phyloP scores from a whole-genome alignment of 306 rosid species.

The Cucumis hystrix region DNA sequence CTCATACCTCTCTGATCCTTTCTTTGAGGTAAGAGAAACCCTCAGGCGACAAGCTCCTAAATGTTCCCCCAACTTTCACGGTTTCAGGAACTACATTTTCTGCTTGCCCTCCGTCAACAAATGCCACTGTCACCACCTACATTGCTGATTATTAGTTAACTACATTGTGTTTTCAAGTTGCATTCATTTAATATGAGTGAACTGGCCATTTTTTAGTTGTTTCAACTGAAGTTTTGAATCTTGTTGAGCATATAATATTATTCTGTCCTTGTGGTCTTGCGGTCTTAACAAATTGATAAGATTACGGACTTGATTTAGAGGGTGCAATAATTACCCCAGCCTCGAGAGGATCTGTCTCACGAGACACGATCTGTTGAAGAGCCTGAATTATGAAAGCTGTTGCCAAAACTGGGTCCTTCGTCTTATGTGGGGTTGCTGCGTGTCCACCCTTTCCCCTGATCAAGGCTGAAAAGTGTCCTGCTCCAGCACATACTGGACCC shows the following conservation, averaged over 20 bases:
- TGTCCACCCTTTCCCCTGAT: slow-evolving; percentile 34
- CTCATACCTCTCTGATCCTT: slow-evolving; percentile 30
- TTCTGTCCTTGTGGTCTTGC: neutral
- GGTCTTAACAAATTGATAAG: neutral
- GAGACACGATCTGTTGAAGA: slow-evolving; percentile 30
- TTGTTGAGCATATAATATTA: neutral
- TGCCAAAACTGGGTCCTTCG: slow-evolving; percentile 26
- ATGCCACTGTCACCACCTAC: slow-evolving; percentile 30
- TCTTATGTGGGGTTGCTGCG: slow-evolving; percentile 25
- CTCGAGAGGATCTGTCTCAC: slow-evolving; percentile 31
- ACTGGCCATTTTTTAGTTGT: neutral
- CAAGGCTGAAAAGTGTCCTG: slow-evolving; percentile 19
- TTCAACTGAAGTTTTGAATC: neutral
- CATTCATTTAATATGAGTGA: neutral
- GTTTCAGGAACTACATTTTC: slow-evolving; percentile 17
- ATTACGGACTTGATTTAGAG: neutral
- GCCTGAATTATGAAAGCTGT: slow-evolving; percentile 24
- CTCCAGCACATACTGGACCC: slow-evolving; percentile 21
- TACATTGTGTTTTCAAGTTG: neutral
- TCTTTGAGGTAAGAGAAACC: slow-evolving; percentile 18
- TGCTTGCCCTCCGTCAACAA: slow-evolving; percentile 22
- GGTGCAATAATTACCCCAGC: slow-evolving; percentile 10
- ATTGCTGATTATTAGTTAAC: neutral
- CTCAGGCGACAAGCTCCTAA: slow-evolving; percentile 17
- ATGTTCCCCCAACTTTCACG: slow-evolving; percentile 24